Conservation (phyloP, 148 eudicot genomes). For the Vaccinium corymbosum region DNA sequence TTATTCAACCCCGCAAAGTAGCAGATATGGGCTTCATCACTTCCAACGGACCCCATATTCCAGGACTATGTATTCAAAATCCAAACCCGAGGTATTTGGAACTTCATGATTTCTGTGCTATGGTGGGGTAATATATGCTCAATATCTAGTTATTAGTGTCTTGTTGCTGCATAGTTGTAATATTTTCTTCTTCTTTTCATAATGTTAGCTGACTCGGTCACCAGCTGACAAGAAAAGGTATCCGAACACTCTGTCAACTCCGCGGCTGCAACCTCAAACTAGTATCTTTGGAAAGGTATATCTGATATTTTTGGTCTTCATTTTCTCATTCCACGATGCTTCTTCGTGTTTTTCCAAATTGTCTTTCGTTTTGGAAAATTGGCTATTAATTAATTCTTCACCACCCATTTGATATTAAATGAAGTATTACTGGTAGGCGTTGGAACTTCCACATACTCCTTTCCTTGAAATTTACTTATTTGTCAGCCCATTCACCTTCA, state of each 20-base stretch:
- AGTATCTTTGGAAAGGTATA: conserved; percentile 58
- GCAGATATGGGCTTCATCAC: conserved; percentile 44
- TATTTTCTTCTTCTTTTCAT: conserved; percentile 9
- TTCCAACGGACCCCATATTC: conserved; percentile 82
- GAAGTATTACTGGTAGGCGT: neutral
- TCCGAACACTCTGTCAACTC: conserved; percentile 35
- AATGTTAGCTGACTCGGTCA: conserved; percentile 43
- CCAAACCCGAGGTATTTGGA: conserved; percentile 59
- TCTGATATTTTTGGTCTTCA: neutral
- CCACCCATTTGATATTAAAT: neutral
- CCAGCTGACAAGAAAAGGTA: conserved; percentile 41
- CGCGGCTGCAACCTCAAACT: conserved; percentile 45
- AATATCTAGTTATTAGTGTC: neutral
- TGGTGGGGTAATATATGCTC: neutral
- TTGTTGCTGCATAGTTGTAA: neutral
- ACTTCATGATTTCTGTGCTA: neutral
- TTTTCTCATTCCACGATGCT: neutral
- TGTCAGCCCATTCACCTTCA: neutral
- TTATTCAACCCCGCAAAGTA: conserved; percentile 55
- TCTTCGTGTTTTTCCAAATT: neutral
- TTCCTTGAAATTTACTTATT: neutral
- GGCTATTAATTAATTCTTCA: neutral
- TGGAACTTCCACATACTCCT: neutral
- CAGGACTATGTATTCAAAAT: conserved; percentile 55
- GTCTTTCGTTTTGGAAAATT: neutral